Base-by-base conservation (phyloP, 2,329 filamentous ascomycete species). In the Aspergillus pseudoviridinutans region DNA sequence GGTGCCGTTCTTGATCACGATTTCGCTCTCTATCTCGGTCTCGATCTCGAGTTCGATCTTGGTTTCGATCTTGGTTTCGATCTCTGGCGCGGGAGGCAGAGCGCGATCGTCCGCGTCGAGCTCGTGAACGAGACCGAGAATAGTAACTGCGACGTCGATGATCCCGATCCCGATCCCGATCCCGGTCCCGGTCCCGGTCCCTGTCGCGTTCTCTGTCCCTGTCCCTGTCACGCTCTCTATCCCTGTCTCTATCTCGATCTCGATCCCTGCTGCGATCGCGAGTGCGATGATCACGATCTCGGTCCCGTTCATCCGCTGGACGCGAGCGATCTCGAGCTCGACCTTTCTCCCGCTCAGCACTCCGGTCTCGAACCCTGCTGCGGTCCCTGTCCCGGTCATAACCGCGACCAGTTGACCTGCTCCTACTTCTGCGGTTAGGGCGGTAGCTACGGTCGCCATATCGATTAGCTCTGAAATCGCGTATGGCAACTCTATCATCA, bases 361-460 rank as follows among this genome's bases (percentile, higher is more conserved):
- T 29, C 50, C 35, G 56, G n/a, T 58, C 58, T 12, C 57, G 54
- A 46, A 54, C 55, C 51, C 62, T 59, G 20, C 67, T 64, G n/a
- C 61, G 55, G 22, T 70, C 65, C 22, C 61, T 59, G 32, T 68
- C 67, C 54, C 66, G 62, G 52, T 70, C 68, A 47, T 65, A 58
- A 3, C 63, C 64, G 24, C 70, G 66, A 44, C 58, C 62, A 17
- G 57, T 58, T 27, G 71, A 74, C 57, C 70, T 64, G 55, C 74
- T 76, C 35, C 70, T 68, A 56, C 72, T 75, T 38, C 71, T 70
- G 55, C 67, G 68, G 49, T 52, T 58, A 42, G 70, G 71, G 35
- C 73, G 66, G 57, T 72, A 75, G 60, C 68, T 68, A 58, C 65
- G 61, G 53, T 72, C 68, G 44, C 65, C 65, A 25, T 61, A 66